Evolutionary conservation across 306 rosid genomes (phyloP), one percentile per base, ranked within the genome.

Genomic region (Leucaena leucocephala): DNA sequence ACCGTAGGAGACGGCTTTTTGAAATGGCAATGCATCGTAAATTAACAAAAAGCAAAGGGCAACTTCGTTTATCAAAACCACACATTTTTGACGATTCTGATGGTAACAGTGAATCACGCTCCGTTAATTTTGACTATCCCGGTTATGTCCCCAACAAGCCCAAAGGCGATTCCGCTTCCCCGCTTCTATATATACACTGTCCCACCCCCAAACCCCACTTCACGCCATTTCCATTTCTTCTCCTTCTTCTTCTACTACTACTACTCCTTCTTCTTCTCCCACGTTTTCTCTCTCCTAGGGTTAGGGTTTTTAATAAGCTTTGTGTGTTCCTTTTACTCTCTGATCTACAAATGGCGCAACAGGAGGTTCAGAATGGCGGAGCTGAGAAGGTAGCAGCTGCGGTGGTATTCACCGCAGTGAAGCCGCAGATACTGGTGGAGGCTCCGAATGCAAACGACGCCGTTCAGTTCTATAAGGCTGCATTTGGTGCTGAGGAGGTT

Each of bases 361-460:
- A 76, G 35, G 91, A 88, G 14, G 88, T 78, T 63, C 89, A 80
- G 59, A 94, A 92, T 73, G 94, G 94, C 8, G 88, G 34, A 12
- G 83, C 80, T 1, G 90, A 84, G 76, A 89, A 79, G 55, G 55
- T 6, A 4, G 55, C 69, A 2, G 7, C 54, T 3, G 17, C 52
- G 0, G 84, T 80, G 61, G 35, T 75, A 54, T 87, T 89, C 82
- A 21, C 80, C 6, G 87, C 91, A 0, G 68, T 90, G 61, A 84
- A 86, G 83, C 86, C 88, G 11, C 90, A 78, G 74, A 83, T 94
- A 7, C 17, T 85, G 0, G 90, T 94, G 9, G 88, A 93, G 44
- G 92, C 93, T 9, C 89, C 91, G 0, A 94, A 94, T 80, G 94
- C 90, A 0, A 85, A 58, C 64, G 97, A 90, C 7, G 98, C 97